Evolutionary conservation across 2,329 filamentous ascomycete genomes (phyloP).

Genomic region (Atkinsonella texensis): DNA sequence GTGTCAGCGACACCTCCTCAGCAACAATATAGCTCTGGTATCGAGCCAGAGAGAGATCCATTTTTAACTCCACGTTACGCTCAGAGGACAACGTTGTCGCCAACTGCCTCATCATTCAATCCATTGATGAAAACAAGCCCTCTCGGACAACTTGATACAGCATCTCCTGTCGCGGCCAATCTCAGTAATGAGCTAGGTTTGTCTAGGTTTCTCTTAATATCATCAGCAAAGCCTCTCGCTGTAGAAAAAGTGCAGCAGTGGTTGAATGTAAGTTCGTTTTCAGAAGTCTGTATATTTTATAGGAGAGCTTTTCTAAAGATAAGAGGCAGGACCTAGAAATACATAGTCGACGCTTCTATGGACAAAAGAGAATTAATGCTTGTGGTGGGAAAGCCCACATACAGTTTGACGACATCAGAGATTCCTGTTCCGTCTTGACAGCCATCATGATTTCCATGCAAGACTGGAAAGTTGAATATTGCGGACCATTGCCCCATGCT

Average conservation of each 20-base stretch:
- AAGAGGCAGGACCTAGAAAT: constrained; percentile 25
- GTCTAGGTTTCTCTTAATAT: constrained; percentile 33
- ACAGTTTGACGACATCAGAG: constrained; percentile 48
- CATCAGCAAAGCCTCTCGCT: constrained; percentile 19
- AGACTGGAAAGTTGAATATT: constrained; percentile 29
- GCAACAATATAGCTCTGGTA: constrained; percentile 13
- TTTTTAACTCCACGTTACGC: constrained; percentile 33
- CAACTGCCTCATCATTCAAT: constrained; percentile 50
- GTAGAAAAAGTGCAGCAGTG: constrained; percentile 29
- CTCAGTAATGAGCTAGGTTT: constrained; percentile 35
- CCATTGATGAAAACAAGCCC: constrained; percentile 24
- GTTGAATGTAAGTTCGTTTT: constrained; percentile 28
- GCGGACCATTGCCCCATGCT: constrained; percentile 5
- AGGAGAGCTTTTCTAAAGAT: background rate
- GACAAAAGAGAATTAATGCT: constrained; percentile 24
- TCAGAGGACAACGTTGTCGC: constrained; percentile 39
- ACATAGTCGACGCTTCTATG: constrained; percentile 22
- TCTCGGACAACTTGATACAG: constrained; percentile 11
- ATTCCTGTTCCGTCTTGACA: constrained; percentile 39
- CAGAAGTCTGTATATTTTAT: background rate
- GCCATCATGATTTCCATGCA: constrained; percentile 30
- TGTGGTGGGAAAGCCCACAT: constrained; percentile 35
- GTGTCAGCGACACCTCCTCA: constrained; percentile 13
- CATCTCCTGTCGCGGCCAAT: constrained; percentile 18
- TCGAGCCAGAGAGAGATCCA: constrained; percentile 36